phyloP scores from a whole-genome alignment of 108 stramenopile species.

The Asterionellopsis glacialis region DNA sequence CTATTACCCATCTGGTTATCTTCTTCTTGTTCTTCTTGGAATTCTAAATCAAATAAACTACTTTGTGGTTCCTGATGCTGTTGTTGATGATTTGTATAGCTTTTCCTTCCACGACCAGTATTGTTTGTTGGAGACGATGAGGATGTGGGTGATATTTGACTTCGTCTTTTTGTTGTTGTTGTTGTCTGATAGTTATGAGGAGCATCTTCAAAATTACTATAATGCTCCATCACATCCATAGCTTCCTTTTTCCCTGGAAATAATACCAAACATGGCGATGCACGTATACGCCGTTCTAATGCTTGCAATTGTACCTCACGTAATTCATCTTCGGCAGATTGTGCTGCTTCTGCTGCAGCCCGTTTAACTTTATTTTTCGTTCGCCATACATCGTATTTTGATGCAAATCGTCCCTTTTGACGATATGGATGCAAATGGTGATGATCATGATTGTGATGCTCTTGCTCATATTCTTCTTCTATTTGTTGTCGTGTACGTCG shows the following conservation, averaged over 20 bases:
- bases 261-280: constrained; percentile 55
- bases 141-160: too few relatives aligned
- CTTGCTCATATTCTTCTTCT: too few relatives aligned
- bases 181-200: not conserved
- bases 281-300: constrained; percentile 68
- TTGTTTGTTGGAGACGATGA: not conserved
- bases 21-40: too few relatives aligned
- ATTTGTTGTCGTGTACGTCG: too few relatives aligned
- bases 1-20: too few relatives aligned
- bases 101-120: constrained; percentile 2
- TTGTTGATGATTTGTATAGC: not conserved
- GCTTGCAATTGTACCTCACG: constrained; percentile 75
- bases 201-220: constrained; percentile 34
- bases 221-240: constrained; percentile 68
- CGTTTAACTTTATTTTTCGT: too few relatives aligned
- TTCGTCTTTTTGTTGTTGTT: constrained; percentile 4
- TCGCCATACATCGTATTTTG: too few relatives aligned
- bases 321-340: constrained; percentile 27
- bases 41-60: too few relatives aligned
- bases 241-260: constrained; percentile 77
- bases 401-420: too few relatives aligned
- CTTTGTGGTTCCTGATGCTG: not conserved
- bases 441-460: too few relatives aligned
- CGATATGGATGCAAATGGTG: too few relatives aligned
- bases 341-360: too few relatives aligned